Evolutionary conservation across 2,329 filamentous ascomycete genomes (phyloP), one percentile per base, ranked within the genome.

Genomic region (Sporothrix pseudoabietina): DNA sequence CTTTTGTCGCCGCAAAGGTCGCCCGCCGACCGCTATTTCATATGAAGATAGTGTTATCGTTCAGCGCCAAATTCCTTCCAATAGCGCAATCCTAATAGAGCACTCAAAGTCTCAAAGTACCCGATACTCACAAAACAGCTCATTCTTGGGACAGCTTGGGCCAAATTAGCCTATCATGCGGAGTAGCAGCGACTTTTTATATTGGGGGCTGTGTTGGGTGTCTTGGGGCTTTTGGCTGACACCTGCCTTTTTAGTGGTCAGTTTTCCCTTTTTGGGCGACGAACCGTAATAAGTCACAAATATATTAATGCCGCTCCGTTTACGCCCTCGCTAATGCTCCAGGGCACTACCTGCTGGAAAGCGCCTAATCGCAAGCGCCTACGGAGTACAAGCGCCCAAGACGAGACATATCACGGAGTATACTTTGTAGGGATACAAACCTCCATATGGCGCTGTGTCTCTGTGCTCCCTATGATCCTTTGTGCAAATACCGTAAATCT

Each of bases 131-230:
- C 2, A 7, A 19, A 47, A 8, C n/a, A 30, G 61, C 39, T 47
- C 35, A 30, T 65, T 65, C 22, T 22, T 32, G 10, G 10, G 55
- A 9, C 54, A 57, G 12, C 41, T 57, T 57, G 30, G 57, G 32
- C 16, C 19, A n/a, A 16, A n/a, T 22, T 39, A 41, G 39, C 59
- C 19, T 26, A 30, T 44, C 22, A n/a, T 65, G 61, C n/a, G 19
- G 35, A 44, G 61, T 44, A 44, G 61, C 61, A 44, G 61, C 35
- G 61, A 47, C 61, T n/a, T 65, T 30, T 47, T 30, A 47, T 66
- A 10, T 44, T 65, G 59, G 8, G 35, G 12, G 19, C 8, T n/a
- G 30, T 6, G 8, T 55, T 55, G 35, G n/a, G 35, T n/a, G 35
- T 16, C 9, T 22, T 65, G 1, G 57, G 44, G 6, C 44, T 49